Evolutionary conservation across 441 rosid genomes (phyloP).

Genomic region (Pelargonium cotyledonis): DNA sequence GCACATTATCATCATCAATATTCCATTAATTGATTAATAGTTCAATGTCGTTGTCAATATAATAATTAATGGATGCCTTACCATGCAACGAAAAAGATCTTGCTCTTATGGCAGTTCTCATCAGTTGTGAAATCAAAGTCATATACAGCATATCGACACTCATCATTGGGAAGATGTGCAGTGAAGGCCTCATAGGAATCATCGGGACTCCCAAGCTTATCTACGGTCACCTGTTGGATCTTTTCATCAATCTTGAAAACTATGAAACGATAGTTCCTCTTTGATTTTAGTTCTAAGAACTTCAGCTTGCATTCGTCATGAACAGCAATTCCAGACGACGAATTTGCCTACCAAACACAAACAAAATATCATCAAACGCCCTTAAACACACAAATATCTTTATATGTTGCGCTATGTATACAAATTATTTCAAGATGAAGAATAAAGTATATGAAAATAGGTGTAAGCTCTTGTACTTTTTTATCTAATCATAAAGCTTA

Average conservation of each 20-base stretch:
- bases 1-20: no score
- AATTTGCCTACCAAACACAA: slow-evolving; percentile 34
- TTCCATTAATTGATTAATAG: no score
- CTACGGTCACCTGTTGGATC: slow-evolving; percentile 49
- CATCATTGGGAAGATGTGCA: slow-evolving; percentile 39
- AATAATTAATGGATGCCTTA: slow-evolving; percentile 7
- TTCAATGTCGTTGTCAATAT: no score
- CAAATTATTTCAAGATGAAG: no score
- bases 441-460: no score
- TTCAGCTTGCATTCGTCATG: slow-evolving; percentile 59
- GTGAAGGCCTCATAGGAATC: slow-evolving; percentile 49
- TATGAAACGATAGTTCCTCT: slow-evolving; percentile 56
- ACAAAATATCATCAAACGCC: no score
- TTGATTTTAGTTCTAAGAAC: slow-evolving; percentile 59
- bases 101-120: slow-evolving; percentile 71
- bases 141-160: slow-evolving; percentile 60
- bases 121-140: slow-evolving; percentile 52
- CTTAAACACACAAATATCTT: no score
- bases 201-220: slow-evolving; percentile 46
- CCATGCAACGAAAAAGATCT: slow-evolving; percentile 69
- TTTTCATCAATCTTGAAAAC: slow-evolving; percentile 43
- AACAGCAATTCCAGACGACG: slow-evolving; percentile 75
- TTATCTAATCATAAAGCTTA: no score
- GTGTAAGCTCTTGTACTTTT: no score
- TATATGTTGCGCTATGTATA: no score